Percentiles rank a stretch among this genome's conserved stretches.
These are phyloP conservation scores for Phytophthora agathidicida DNA, from an alignment of 352 stramenopile genomes.

Conservation along the genomic window DNA sequence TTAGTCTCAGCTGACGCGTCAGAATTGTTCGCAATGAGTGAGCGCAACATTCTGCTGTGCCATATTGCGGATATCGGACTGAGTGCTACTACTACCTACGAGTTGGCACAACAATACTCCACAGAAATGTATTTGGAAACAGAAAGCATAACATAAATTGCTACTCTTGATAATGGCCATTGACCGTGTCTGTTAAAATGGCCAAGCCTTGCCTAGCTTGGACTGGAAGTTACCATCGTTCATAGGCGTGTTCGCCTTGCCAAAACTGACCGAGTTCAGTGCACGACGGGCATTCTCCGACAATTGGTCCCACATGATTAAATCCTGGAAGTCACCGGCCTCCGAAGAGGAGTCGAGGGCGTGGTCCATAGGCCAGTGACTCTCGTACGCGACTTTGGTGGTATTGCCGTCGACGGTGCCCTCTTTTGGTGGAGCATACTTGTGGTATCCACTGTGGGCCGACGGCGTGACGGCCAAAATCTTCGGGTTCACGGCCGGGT, in stretches of 20 bases:
- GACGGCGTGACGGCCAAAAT: conserved; percentile 19
- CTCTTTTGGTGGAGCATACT: not conserved
- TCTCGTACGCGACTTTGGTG: conserved; percentile 11
- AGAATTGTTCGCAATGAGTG: too few relatives aligned
- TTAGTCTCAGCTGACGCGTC: too few relatives aligned
- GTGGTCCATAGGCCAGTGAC: conserved; percentile 17
- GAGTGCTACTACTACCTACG: too few relatives aligned
- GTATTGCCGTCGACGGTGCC: conserved; percentile 2
- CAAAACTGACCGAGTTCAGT: conserved; percentile 5
- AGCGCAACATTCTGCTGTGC: too few relatives aligned
- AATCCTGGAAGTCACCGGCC: conserved; percentile 15
- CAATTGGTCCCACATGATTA: conserved; percentile 13
- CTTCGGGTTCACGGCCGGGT: conserved; percentile 6
- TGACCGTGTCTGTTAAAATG: too few relatives aligned
- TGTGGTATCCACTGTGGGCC: conserved; percentile 11
- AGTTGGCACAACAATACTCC: too few relatives aligned
- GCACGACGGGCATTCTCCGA: conserved; percentile 8
- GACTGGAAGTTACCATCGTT: conserved; percentile 35
- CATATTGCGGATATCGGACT: too few relatives aligned
- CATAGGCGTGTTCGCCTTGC: conserved; percentile 26
- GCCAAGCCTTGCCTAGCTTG: conserved; percentile 29
- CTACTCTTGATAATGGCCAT: too few relatives aligned
- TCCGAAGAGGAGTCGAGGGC: conserved; percentile 4
- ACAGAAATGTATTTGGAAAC: too few relatives aligned
- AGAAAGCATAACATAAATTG: too few relatives aligned